phyloP scores from a whole-genome alignment of 768 basidiomycete genomes.

The Chalciporus pseudorubinellus region DNA sequence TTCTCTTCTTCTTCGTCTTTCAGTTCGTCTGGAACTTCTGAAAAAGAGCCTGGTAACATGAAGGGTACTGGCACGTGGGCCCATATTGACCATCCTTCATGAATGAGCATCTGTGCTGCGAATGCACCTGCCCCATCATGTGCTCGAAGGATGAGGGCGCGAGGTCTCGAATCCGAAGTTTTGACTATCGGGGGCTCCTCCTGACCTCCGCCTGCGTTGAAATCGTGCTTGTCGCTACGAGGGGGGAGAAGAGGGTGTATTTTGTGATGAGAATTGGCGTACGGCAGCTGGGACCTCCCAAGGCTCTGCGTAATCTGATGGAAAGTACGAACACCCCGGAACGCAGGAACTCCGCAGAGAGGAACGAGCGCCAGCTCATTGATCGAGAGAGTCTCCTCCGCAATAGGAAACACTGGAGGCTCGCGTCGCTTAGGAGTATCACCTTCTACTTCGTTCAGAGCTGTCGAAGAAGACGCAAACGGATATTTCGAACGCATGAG shows the following conservation, averaged over 20 bases:
- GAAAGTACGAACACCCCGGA: constrained; percentile 76
- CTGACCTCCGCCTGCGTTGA: constrained; percentile 25
- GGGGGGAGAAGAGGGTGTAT: constrained; percentile 27
- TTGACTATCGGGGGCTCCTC: constrained; percentile 12
- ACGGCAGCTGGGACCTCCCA: constrained; percentile 23
- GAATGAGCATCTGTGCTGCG: constrained; percentile 72
- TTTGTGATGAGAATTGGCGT: constrained; percentile 27
- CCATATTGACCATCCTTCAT: constrained; percentile 68
- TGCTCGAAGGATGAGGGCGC: constrained; percentile 65
- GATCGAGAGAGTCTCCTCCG: constrained; percentile 39
- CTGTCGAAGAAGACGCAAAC: constrained; percentile 13
- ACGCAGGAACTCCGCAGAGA: constrained; percentile 74
- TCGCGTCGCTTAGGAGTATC: constrained; percentile 10
- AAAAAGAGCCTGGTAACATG: constrained; percentile 33
- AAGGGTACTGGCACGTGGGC: constrained; percentile 56
- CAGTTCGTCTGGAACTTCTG: constrained; percentile 35
- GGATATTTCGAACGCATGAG: constrained; percentile 34
- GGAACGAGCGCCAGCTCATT: constrained; percentile 82
- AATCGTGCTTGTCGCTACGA: constrained; percentile 23
- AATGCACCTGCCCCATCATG: constrained; percentile 77
- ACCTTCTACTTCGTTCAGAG: constrained; percentile 3
- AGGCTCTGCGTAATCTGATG: constrained; percentile 33
- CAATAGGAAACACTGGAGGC: constrained; percentile 6
- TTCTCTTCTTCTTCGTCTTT: constrained; percentile 31
- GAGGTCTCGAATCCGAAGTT: constrained; percentile 25